Conservation (phyloP, 495 filamentous ascomycete species). For the Neurospora sp. region DNA sequence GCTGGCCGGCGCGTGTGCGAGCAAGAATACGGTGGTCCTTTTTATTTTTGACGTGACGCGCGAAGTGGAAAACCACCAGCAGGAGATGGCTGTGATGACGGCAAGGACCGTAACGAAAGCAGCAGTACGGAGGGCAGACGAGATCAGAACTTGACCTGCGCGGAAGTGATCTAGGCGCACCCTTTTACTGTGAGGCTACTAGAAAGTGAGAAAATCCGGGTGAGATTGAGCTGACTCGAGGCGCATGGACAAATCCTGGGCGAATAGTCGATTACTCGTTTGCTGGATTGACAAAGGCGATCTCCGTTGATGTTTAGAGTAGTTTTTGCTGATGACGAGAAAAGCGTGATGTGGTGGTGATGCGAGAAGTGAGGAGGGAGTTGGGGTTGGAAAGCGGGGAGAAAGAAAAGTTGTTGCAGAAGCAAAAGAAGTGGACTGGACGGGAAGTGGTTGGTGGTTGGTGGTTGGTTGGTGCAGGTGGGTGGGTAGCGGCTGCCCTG, state of each 20-base stretch:
- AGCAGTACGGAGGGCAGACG: not conserved
- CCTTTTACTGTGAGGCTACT: not conserved
- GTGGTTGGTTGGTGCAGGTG: not conserved
- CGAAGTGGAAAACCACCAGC: not conserved
- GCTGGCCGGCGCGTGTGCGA: not conserved
- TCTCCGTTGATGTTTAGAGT: not conserved
- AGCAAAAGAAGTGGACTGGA: not conserved
- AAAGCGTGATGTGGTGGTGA: not conserved
- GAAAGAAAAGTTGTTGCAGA: not conserved
- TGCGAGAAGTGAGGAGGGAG: not conserved
- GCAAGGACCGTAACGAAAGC: not conserved
- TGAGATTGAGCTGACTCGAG: not conserved
- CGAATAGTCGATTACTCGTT: not conserved
- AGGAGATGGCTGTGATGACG: not conserved
- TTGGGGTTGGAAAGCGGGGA: not conserved
- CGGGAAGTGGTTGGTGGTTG: not conserved
- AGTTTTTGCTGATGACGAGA: not conserved
- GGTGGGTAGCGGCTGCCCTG: not conserved
- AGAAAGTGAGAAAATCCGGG: not conserved
- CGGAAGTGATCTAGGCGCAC: not conserved
- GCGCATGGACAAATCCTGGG: not conserved
- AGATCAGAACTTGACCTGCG: not conserved
- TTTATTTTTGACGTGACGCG: not conserved
- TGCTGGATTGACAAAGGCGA: not conserved
- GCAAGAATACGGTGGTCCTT: not conserved